Percentiles rank a stretch among this genome's conserved stretches.
Evolutionary conservation across 805 yeast genomes (phyloP).

Genomic region (Candida alai): DNA sequence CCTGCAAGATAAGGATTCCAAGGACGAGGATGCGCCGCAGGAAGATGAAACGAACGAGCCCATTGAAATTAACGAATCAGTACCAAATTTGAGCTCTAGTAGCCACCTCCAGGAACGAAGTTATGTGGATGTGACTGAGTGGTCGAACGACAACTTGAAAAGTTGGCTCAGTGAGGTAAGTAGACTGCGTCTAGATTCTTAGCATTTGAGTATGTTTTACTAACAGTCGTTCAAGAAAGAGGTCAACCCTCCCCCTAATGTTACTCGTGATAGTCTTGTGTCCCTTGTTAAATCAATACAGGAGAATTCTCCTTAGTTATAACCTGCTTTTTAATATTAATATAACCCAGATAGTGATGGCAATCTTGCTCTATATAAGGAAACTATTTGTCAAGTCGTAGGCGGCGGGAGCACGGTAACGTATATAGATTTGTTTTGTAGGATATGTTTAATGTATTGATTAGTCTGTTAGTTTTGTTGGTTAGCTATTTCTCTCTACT

Average conservation of each 20-base stretch:
- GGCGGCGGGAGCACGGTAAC: too few species aligned
- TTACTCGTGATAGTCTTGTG: constrained; percentile 44
- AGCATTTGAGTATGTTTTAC: too few species aligned
- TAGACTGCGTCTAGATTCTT: constrained; percentile 10
- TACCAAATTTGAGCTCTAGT: constrained; percentile 5
- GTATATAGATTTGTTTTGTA: too few species aligned
- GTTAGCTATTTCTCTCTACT: not conserved
- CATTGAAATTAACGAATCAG: constrained; percentile 14
- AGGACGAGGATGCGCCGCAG: constrained; percentile 9
- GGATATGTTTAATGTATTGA: too few species aligned
- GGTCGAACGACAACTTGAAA: constrained; percentile 35
- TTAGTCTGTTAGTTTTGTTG: not conserved
- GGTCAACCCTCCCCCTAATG: constrained; percentile 42
- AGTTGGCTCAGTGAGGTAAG: constrained; percentile 38
- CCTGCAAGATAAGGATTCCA: constrained; percentile 12
- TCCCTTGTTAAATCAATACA: constrained; percentile 44
- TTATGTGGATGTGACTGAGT: constrained; percentile 26
- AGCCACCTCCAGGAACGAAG: constrained; percentile 11
- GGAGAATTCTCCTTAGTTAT: constrained; percentile 21
- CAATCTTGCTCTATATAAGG: too few species aligned
- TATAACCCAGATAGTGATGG: constrained; percentile 14
- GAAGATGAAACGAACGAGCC: constrained; percentile 19
- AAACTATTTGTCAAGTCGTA: constrained; percentile 2
- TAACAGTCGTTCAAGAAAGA: constrained; percentile 39
- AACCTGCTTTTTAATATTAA: constrained; percentile 17